These are phyloP conservation scores for Batkoa obscura DNA, from an alignment of 371 early-diverging fungal genomes.

Conservation along the genomic window DNA sequence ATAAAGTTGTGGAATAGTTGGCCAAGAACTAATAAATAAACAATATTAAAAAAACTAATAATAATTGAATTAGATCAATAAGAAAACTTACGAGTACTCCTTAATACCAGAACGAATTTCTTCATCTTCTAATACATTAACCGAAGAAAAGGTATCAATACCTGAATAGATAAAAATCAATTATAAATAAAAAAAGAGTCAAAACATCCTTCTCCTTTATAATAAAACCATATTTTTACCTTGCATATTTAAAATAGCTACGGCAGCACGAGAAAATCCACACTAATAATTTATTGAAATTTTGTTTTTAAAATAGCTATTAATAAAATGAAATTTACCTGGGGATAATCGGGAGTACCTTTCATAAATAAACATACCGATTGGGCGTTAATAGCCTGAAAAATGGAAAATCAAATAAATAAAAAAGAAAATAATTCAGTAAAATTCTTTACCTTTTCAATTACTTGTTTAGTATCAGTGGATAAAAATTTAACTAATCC, in stretches of 20 bases:
- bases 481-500: too few relatives aligned
- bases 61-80: background rate
- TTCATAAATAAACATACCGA: constrained; percentile 85
- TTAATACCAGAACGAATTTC: constrained; percentile 84
- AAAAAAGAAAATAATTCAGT: too few relatives aligned
- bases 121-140: constrained; percentile 77
- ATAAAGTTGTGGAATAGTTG: constrained; percentile 96
- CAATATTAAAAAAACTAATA: background rate
- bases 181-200: background rate
- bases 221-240: constrained; percentile 14
- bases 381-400: constrained; percentile 42
- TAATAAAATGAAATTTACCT: constrained; percentile 19
- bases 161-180: constrained; percentile 15
- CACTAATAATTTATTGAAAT: constrained; percentile 31
- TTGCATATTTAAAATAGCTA: constrained; percentile 73
- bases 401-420: background rate
- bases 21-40: constrained; percentile 51
- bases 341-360: constrained; percentile 76
- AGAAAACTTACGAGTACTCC: constrained; percentile 56
- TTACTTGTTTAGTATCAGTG: too few relatives aligned
- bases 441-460: too few relatives aligned
- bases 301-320: too few relatives aligned
- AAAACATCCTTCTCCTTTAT: too few relatives aligned
- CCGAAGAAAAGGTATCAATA: constrained; percentile 46
- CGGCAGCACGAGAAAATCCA: constrained; percentile 80